These are phyloP conservation scores for Aspergillus oerlinghausenensis DNA, from an alignment of 2,329 filamentous ascomycete species.

Conservation along the genomic window DNA sequence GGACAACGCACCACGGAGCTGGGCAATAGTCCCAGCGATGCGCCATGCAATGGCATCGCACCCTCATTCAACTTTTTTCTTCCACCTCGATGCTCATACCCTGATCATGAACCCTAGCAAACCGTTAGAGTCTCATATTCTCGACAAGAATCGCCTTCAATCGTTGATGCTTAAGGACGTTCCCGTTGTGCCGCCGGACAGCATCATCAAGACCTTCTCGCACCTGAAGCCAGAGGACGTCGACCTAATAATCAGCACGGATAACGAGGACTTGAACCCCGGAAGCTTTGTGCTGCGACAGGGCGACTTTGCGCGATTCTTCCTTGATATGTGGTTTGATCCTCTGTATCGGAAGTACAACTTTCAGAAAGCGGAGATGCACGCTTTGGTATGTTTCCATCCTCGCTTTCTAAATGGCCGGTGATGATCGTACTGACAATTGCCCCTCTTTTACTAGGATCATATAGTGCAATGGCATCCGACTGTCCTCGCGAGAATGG, in stretches of 20 bases:
- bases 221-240: conserved; percentile 74
- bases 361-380: conserved; percentile 89
- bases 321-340: conserved; percentile 94
- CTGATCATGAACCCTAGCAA: conserved; percentile 81
- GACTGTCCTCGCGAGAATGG: conserved; percentile 85
- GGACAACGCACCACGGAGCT: conserved; percentile 40
- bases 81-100: conserved; percentile 79
- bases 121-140: conserved; percentile 66
- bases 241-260: conserved; percentile 79
- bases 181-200: conserved; percentile 88
- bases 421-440: conserved; percentile 23
- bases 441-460: conserved; percentile 50
- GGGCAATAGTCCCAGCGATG: conserved; percentile 72
- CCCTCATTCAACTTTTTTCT: conserved; percentile 74
- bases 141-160: conserved; percentile 64
- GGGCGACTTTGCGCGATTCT: conserved; percentile 87
- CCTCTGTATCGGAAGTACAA: conserved; percentile 91
- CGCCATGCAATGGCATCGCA: conserved; percentile 81
- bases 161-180: conserved; percentile 77
- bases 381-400: conserved; percentile 68
- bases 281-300: conserved; percentile 76
- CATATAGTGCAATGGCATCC: conserved; percentile 95
- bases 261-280: conserved; percentile 70
- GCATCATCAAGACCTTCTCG: conserved; percentile 90
- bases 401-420: not conserved